A percentile compares a stretch with the other conserved stretches of the same genome.
Conservation (phyloP, 768 basidiomycete species). For the Tylopilus intermedius region DNA sequence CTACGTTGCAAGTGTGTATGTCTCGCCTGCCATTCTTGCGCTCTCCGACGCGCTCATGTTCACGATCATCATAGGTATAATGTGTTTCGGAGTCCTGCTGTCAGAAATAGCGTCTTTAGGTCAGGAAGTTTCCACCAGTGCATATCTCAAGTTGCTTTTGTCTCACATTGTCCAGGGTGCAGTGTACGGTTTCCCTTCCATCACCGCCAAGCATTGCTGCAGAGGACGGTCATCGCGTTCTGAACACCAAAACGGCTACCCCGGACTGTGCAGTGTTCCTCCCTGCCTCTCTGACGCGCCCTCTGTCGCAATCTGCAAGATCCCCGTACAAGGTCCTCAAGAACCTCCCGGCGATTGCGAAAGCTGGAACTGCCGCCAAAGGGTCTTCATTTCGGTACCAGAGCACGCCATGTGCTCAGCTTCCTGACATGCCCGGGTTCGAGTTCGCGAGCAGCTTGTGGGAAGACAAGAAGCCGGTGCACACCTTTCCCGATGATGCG, state of each 20-base stretch:
- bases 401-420: constrained; percentile 43
- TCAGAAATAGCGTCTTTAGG: constrained; percentile 41
- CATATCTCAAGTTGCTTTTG: background rate
- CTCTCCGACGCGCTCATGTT: background rate
- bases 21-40: background rate
- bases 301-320: constrained; percentile 39
- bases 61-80: constrained; percentile 37
- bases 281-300: constrained; percentile 33
- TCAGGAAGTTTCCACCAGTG: constrained; percentile 17
- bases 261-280: constrained; percentile 51
- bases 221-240: constrained; percentile 32
- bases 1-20: constrained; percentile 39
- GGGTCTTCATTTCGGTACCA: constrained; percentile 50
- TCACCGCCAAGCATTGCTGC: constrained; percentile 34
- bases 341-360: constrained; percentile 33
- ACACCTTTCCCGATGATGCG: constrained; percentile 46
- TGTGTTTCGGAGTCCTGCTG: constrained; percentile 42
- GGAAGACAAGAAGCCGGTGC: constrained; percentile 58
- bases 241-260: constrained; percentile 43
- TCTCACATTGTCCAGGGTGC: constrained; percentile 33
- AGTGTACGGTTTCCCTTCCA: constrained; percentile 45
- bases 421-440: constrained; percentile 44
- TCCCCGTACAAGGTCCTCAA: constrained; percentile 48
- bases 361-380: constrained; percentile 34
- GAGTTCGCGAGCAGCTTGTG: constrained; percentile 52